Evolutionary conservation across 495 filamentous ascomycete genomes (phyloP).

Genomic region (Penicillium fimorum): DNA sequence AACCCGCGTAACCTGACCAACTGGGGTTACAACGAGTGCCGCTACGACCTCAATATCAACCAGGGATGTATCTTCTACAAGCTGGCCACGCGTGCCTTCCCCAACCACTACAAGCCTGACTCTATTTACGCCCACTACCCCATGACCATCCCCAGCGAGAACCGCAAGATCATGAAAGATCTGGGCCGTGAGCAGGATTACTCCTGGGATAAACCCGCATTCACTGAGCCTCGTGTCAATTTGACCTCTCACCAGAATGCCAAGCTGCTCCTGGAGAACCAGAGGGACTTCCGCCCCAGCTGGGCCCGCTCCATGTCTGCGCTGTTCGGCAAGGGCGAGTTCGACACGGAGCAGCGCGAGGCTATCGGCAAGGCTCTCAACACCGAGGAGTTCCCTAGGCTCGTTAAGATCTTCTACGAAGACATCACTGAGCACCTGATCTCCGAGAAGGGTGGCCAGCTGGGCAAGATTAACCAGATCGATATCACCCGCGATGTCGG

Average conservation of each 20-base stretch:
- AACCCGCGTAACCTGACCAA: slow-evolving; percentile 77
- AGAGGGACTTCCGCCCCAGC: slow-evolving; percentile 60
- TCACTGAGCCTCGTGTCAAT: slow-evolving; percentile 50
- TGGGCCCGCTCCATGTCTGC: slow-evolving; percentile 58
- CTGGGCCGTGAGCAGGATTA: slow-evolving; percentile 72
- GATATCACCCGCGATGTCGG: slow-evolving; percentile 76
- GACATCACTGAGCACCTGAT: slow-evolving; percentile 64
- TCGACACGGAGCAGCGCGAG: slow-evolving; percentile 48
- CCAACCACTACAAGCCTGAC: slow-evolving; percentile 72
- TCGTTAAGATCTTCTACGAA: slow-evolving; percentile 57
- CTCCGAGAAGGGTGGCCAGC: slow-evolving; percentile 59
- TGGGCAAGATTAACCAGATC: slow-evolving; percentile 60
- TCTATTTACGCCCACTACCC: slow-evolving; percentile 88
- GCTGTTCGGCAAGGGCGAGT: slow-evolving; percentile 53
- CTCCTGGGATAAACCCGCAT: slow-evolving; percentile 63
- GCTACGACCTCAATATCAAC: slow-evolving; percentile 69
- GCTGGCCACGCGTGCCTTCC: slow-evolving; percentile 75
- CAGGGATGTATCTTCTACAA: slow-evolving; percentile 87
- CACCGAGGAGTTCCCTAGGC: slow-evolving; percentile 48
- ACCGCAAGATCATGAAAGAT: slow-evolving; percentile 66
- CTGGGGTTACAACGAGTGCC: slow-evolving; percentile 71
- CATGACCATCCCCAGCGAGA: slow-evolving; percentile 76
- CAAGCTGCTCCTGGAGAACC: slow-evolving; percentile 60
- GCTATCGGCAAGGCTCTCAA: slow-evolving; percentile 44
- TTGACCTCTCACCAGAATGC: slow-evolving; percentile 61